Evolutionary conservation across 2,329 filamentous ascomycete genomes (phyloP).

Genomic region (Cytospora paraplurivora): DNA sequence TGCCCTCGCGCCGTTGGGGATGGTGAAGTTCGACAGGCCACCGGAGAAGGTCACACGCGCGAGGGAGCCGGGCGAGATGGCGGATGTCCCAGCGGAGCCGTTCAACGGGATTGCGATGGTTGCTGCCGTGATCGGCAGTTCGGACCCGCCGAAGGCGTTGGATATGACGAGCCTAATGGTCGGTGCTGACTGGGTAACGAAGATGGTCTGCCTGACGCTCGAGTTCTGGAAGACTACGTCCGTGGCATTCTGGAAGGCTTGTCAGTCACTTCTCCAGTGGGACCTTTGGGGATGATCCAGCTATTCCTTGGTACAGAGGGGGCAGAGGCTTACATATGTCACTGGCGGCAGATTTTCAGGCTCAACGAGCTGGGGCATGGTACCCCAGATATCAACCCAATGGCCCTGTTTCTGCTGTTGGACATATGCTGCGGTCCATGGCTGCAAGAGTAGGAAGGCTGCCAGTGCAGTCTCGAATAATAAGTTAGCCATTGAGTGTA

Average conservation of each 20-base stretch:
- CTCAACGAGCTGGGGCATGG: constrained; percentile 65
- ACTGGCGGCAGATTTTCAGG: constrained; percentile 57
- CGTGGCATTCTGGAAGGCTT: constrained; percentile 49
- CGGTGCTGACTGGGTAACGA: constrained; percentile 53
- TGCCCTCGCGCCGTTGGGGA: constrained; percentile 57
- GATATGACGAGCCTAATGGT: constrained; percentile 61
- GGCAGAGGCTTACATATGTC: constrained; percentile 51
- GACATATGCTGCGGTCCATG: constrained; percentile 18
- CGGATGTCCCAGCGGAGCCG: constrained; percentile 50
- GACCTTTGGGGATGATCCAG: neutral
- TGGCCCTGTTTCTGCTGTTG: constrained; percentile 36
- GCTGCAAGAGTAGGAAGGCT: constrained; percentile 19
- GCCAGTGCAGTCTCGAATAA: constrained; percentile 19
- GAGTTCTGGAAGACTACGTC: constrained; percentile 57
- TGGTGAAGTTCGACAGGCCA: constrained; percentile 46
- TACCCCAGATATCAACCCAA: constrained; percentile 64
- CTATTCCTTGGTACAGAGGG: neutral
- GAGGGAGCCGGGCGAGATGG: constrained; percentile 50
- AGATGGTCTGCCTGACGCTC: constrained; percentile 64
- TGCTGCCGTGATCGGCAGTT: constrained; percentile 58
- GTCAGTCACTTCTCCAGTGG: constrained; percentile 25
- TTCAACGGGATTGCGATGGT: constrained; percentile 57
- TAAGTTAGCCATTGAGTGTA: constrained; percentile 14
- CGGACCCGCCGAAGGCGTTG: constrained; percentile 61
- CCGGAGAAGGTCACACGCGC: constrained; percentile 59